Conservation (phyloP, 169 alveolate genomes). For the Plasmodium cynomolgi region DNA sequence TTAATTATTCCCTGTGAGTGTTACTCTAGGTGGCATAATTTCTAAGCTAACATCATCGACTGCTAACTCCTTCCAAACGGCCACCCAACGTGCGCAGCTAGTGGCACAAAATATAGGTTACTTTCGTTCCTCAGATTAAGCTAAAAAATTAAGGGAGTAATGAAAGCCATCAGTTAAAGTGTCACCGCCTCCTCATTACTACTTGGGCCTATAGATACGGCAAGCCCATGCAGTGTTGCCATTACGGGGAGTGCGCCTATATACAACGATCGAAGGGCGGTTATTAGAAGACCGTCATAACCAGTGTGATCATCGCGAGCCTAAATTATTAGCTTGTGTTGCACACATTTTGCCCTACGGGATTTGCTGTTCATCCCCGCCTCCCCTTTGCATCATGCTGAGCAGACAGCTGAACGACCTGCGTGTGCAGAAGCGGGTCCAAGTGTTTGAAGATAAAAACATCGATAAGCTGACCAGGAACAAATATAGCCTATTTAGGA, state of each 20-base stretch:
- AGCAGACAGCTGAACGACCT: slow-evolving; percentile 41
- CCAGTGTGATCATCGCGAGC: background rate
- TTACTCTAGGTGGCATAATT: background rate
- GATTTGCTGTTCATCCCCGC: background rate
- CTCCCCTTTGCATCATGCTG: slow-evolving; percentile 1
- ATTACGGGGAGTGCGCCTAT: background rate
- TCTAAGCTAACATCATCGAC: background rate
- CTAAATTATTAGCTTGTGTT: background rate
- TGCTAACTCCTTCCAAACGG: background rate
- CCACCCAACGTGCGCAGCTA: background rate
- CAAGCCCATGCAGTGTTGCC: background rate
- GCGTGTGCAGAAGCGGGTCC: slow-evolving; percentile 43
- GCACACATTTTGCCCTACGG: background rate
- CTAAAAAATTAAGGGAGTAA: background rate
- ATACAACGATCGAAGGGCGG: background rate
- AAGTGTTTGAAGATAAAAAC: slow-evolving; percentile 54
- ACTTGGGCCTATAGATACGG: background rate
- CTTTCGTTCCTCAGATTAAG: background rate
- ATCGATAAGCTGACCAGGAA: slow-evolving; percentile 52
- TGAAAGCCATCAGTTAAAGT: background rate
- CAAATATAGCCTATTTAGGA: slow-evolving; percentile 38
- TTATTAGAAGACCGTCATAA: background rate
- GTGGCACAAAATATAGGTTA: background rate
- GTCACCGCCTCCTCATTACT: background rate
- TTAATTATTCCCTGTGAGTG: background rate